Conservation (phyloP, 2,329 filamentous ascomycete genomes). For the Fusarium sp. region DNA sequence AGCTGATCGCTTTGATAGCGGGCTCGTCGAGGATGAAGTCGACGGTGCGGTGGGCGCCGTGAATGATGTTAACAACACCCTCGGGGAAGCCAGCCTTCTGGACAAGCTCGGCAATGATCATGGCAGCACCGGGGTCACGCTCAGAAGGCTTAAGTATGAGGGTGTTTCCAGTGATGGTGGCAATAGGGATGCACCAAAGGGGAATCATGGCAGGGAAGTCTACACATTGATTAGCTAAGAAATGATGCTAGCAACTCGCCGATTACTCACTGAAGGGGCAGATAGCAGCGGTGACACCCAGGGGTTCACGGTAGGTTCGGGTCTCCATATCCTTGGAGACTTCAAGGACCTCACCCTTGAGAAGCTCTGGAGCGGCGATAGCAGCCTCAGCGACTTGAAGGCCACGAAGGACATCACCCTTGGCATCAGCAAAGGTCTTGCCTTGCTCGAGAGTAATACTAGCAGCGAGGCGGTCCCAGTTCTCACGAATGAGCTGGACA, state of each 20-base stretch:
- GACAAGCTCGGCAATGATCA: conserved; percentile 84
- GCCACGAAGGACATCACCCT: conserved; percentile 82
- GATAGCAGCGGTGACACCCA: conserved; percentile 84
- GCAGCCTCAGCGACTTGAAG: conserved; percentile 87
- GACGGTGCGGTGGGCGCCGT: conserved; percentile 82
- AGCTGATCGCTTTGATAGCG: conserved; percentile 85
- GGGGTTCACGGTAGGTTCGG: conserved; percentile 80
- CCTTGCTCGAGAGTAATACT: conserved; percentile 90
- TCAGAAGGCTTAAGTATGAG: conserved; percentile 88
- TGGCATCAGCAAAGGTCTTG: conserved; percentile 86
- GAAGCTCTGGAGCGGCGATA: conserved; percentile 80
- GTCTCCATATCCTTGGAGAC: conserved; percentile 93
- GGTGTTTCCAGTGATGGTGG: conserved; percentile 85
- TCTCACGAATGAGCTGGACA: conserved; percentile 79
- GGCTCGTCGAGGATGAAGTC: conserved; percentile 89
- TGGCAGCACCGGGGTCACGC: conserved; percentile 82
- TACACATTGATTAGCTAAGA: conserved; percentile 46
- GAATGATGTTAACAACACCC: conserved; percentile 84
- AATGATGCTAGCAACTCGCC: not conserved
- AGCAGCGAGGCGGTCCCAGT: conserved; percentile 85
- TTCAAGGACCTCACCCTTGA: conserved; percentile 85
- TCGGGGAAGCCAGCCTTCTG: conserved; percentile 83
- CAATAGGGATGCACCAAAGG: conserved; percentile 89
- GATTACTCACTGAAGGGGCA: conserved; percentile 80
- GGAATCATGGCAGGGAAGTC: conserved; percentile 94